Base-by-base conservation (phyloP, 1,284 basidiomycete species). In the Coriolopsis trogii region DNA sequence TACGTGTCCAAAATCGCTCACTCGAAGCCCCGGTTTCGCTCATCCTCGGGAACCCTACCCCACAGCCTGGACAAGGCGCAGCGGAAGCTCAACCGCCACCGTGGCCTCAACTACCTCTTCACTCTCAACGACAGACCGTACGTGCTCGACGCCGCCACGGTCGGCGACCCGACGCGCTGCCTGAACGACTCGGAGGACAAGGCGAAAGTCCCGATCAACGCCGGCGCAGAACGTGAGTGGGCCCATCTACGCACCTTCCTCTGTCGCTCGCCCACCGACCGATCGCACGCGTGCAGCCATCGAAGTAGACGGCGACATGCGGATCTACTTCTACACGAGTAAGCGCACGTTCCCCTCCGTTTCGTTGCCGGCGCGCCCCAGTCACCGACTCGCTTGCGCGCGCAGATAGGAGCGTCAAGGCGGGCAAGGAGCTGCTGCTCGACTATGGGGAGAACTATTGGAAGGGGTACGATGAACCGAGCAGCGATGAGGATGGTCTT, bases 281-380 rank as follows among this genome's bases (percentile, higher is more conserved):
- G 10, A 37, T 15, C 6, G 16, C 10, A 18, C 1, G 39, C 20
- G 8, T 12, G 30, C 41, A 88, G 85, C 79, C 13, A 64, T 59
- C 20, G 58, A 78, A 12, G 81, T 87, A 2, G 81, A 83, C 55
- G 81, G 81, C 2, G 80, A 84, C 42, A 76, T 80, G 42, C 74
- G 81, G 18, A 82, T 88, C 46, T 78, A 75, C 2, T 74, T 87
- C 16, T 80, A 70, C 51, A 77, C 85, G 4, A 34, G 84, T 85
- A 51, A 64, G 75, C 63, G 4, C 31, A 20, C 31, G 41, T n/a
- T 28, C 15, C 30, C 36, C 3, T 25, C 24, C n/a, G 15, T 20
- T 13, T 25, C 20, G 23, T 20, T 13, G 10, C 21, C 1, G 39
- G 12, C 13, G 13, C 39, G 24, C 10, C 25, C 23, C 15, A 5